A percentile compares a stretch with the other conserved stretches of the same genome.
Conservation (phyloP, 306 rosid genomes). For the Citrullus amarus region DNA sequence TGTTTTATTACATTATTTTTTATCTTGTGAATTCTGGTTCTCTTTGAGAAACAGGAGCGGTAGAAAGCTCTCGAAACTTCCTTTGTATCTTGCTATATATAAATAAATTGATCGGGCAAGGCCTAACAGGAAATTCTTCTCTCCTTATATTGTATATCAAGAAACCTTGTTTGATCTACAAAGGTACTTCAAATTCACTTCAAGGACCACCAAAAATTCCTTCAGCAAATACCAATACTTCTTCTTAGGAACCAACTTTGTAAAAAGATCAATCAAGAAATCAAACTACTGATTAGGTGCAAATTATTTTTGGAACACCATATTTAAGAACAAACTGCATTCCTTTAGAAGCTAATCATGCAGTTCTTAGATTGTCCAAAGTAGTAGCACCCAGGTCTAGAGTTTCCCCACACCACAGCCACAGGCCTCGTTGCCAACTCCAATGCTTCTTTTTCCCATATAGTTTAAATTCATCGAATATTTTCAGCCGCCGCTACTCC, state of each 20-base stretch:
- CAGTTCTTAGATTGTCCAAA: background rate
- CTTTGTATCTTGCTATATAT: too few relatives aligned
- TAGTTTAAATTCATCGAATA: background rate
- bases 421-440: background rate
- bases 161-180: background rate
- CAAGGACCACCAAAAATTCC: background rate
- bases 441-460: background rate
- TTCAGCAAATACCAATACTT: background rate
- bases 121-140: background rate
- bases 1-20: too few relatives aligned
- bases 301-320: background rate
- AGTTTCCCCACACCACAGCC: background rate
- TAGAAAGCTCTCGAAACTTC: too few relatives aligned
- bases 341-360: background rate
- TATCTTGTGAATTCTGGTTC: too few relatives aligned
- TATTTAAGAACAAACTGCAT: background rate
- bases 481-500: background rate
- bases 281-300: background rate
- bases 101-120: too few relatives aligned
- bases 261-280: background rate
- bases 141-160: background rate
- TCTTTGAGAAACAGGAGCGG: too few relatives aligned
- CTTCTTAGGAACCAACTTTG: background rate
- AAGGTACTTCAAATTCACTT: background rate
- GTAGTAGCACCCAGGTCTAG: background rate